Conservation (phyloP, 345 rosid species). For the Sapria himalayana region DNA sequence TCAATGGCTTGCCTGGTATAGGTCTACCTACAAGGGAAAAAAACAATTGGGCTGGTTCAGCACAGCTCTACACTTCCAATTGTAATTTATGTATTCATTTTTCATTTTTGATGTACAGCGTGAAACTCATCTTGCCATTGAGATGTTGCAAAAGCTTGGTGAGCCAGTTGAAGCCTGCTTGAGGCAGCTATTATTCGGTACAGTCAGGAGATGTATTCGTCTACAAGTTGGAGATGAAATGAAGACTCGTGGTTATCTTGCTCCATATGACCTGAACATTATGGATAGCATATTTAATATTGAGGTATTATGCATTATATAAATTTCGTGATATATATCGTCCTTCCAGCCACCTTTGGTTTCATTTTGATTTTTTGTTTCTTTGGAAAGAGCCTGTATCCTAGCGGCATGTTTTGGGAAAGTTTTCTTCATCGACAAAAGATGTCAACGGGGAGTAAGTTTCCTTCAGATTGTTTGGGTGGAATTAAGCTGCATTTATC, state of each 20-base stretch:
- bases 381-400: conserved; percentile 70
- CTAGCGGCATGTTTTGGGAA: conserved; percentile 82
- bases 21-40: too few relatives aligned
- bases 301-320: conserved; percentile 36
- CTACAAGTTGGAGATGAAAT: conserved; percentile 59
- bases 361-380: conserved; percentile 7
- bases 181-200: conserved; percentile 78
- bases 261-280: conserved; percentile 52
- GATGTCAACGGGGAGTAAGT: conserved; percentile 14
- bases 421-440: conserved; percentile 44
- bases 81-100: too few relatives aligned
- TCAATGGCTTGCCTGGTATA: too few relatives aligned
- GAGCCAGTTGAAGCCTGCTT: conserved; percentile 72
- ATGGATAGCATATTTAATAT: conserved; percentile 60
- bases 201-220: conserved; percentile 66
- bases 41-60: too few relatives aligned
- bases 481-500: conserved; percentile 26
- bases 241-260: conserved; percentile 50
- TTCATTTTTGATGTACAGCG: conserved; percentile 77
- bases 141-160: conserved; percentile 80
- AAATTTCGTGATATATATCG: conserved; percentile 6
- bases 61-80: too few relatives aligned
- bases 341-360: conserved; percentile 6
- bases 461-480: conserved; percentile 19
- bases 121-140: conserved; percentile 69